Percentiles rank a stretch among this genome's conserved stretches.
These are phyloP conservation scores for Sporothrix pseudoabietina DNA, from an alignment of 2,329 filamentous ascomycete genomes.

Conservation along the genomic window DNA sequence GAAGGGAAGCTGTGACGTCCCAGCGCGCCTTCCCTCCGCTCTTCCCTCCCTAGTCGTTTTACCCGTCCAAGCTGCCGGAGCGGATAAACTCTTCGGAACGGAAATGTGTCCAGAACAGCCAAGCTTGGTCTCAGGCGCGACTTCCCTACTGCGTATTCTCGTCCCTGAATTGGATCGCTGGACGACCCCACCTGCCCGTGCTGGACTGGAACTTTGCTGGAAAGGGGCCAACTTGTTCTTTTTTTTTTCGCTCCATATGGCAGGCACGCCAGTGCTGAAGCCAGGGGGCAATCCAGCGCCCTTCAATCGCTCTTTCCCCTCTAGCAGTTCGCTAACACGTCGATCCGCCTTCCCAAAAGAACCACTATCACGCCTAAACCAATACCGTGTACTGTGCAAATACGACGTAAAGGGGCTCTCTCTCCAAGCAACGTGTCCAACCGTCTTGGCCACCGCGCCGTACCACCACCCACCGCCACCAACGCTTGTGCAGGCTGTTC, in stretches of 20 bases:
- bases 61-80: conserved; percentile 13
- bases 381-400: too few relatives aligned
- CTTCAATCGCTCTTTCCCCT: conserved; percentile 15
- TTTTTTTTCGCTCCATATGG: conserved; percentile 7
- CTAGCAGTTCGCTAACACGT: conserved; percentile 5
- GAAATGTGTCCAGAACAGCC: conserved; percentile 39
- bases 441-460: conserved; percentile 12
- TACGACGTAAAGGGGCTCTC: background rate
- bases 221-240: background rate
- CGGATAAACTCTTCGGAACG: conserved; percentile 43
- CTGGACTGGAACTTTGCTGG: background rate
- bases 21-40: background rate
- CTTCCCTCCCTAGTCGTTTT: background rate
- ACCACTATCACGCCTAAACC: conserved; percentile 9
- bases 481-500: conserved; percentile 16
- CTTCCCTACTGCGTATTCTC: background rate
- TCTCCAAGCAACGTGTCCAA: conserved; percentile 32
- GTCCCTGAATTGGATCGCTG: conserved; percentile 18
- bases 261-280: conserved; percentile 19
- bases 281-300: background rate
- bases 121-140: background rate
- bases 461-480: conserved; percentile 18
- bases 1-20: conserved; percentile 25
- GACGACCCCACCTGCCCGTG: conserved; percentile 20
- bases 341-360: background rate